Evolutionary conservation across 352 stramenopile genomes (phyloP).

Genomic region (Phytophthora hybrid): DNA sequence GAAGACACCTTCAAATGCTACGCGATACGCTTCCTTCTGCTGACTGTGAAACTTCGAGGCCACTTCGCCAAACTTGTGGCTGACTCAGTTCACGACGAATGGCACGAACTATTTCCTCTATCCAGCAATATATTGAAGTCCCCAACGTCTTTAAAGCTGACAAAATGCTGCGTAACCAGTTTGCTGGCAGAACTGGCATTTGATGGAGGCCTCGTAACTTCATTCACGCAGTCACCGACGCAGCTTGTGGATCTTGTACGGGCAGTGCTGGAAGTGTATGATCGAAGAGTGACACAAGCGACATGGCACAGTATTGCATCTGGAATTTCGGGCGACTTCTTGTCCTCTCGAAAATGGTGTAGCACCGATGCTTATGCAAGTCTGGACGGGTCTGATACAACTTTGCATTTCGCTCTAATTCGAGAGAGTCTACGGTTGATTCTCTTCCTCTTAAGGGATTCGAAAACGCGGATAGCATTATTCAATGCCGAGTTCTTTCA

Average conservation of each 20-base stretch:
- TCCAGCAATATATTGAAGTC: constrained; percentile 2
- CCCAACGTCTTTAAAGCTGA: neutral
- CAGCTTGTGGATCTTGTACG: constrained; percentile 13
- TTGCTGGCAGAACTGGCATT: constrained; percentile 26
- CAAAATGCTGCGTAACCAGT: constrained; percentile 12
- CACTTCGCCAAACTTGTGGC: neutral
- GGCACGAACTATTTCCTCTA: constrained; percentile 14
- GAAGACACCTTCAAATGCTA: constrained; percentile 8
- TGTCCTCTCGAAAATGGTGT: constrained; percentile 17
- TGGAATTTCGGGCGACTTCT: constrained; percentile 3
- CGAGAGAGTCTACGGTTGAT: constrained; percentile 18
- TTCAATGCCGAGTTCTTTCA: constrained; percentile 19
- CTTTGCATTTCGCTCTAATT: constrained; percentile 6
- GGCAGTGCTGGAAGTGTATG: neutral
- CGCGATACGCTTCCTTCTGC: constrained; percentile 12
- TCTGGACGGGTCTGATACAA: neutral
- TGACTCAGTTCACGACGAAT: constrained; percentile 4
- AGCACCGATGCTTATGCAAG: neutral
- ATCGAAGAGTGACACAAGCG: neutral
- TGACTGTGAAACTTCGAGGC: neutral
- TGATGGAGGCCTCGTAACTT: neutral
- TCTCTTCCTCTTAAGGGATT: neutral
- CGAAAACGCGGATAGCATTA: constrained; percentile 2
- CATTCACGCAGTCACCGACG: neutral
- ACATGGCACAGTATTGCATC: neutral